phyloP scores from a whole-genome alignment of 768 basidiomycete genomes.

The Melanogaster broomeanus region DNA sequence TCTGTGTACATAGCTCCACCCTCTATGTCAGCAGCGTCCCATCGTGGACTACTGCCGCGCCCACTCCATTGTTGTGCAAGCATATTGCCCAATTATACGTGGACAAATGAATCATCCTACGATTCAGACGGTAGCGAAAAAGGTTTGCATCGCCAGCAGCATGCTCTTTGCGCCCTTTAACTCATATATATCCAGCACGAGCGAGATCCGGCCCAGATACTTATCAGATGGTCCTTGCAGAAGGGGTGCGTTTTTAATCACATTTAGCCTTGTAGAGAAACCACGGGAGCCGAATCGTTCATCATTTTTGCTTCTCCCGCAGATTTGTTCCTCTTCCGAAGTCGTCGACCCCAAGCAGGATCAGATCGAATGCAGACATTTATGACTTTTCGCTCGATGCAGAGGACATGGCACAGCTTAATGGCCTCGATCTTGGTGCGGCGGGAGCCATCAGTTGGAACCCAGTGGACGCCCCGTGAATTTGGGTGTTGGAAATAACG shows the following conservation, averaged over 20 bases:
- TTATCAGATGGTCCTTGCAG: conserved; percentile 91
- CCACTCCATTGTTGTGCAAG: conserved; percentile 64
- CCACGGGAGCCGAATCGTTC: background rate
- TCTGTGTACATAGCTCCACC: conserved; percentile 58
- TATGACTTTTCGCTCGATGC: conserved; percentile 71
- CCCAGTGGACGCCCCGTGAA: conserved; percentile 56
- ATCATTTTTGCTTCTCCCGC: background rate
- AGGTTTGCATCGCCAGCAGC: conserved; percentile 42
- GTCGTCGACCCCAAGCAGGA: conserved; percentile 67
- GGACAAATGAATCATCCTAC: conserved; percentile 54
- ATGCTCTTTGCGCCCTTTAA: conserved; percentile 1
- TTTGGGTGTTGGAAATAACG: background rate
- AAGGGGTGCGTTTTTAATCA: conserved; percentile 53
- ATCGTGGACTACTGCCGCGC: conserved; percentile 75
- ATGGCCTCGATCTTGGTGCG: conserved; percentile 71
- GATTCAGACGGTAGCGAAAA: conserved; percentile 55
- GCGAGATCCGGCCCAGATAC: conserved; percentile 73
- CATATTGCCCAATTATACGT: conserved; percentile 76
- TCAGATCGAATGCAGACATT: conserved; percentile 70
- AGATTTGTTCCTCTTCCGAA: conserved; percentile 87
- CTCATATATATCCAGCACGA: conserved; percentile 41
- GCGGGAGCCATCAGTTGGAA: conserved; percentile 84
- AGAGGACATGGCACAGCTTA: conserved; percentile 67
- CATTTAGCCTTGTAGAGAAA: background rate
- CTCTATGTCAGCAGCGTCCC: conserved; percentile 76